phyloP scores from a whole-genome alignment of 2,329 filamentous ascomycete genomes.

The Exophiala phaeomuriformis region DNA sequence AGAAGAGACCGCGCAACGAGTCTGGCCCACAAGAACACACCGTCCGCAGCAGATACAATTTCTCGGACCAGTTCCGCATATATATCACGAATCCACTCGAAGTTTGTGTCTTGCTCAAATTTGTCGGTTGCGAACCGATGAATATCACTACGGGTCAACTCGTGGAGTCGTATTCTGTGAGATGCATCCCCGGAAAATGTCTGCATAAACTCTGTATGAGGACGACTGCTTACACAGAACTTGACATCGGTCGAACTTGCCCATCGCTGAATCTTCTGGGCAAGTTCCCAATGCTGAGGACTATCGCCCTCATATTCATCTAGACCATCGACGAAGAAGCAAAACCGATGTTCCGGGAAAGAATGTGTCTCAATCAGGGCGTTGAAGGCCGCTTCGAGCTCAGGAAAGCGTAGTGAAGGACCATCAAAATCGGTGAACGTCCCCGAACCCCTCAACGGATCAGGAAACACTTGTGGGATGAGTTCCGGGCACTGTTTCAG shows the following conservation, averaged over 20 bases:
- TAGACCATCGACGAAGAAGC: conserved; percentile 9
- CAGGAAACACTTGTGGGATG: conserved; percentile 2
- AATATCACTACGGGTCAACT: conserved; percentile 5
- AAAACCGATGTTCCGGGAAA: conserved; percentile 1
- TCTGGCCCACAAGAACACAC: conserved; percentile 8
- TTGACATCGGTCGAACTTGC: background rate
- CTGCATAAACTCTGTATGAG: background rate
- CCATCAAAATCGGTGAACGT: background rate
- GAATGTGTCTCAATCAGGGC: background rate
- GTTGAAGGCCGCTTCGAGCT: background rate
- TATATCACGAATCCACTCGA: background rate
- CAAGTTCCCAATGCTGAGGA: background rate
- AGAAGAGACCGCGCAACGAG: conserved; percentile 1
- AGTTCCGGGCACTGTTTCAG: background rate
- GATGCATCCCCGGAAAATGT: background rate
- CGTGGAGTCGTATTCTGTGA: conserved; percentile 2
- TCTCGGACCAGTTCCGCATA: background rate
- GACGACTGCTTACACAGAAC: conserved; percentile 5
- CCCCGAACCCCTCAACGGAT: background rate
- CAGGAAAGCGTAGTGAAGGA: background rate
- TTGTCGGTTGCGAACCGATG: background rate
- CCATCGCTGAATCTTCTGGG: background rate
- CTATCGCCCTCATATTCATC: conserved; percentile 9
- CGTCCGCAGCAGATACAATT: background rate
- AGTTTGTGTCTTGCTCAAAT: background rate